Evolutionary conservation across 192 early-diverging fungal genomes (phyloP), one percentile per base, ranked within the genome.

Genomic region (Coemansia sp.): DNA sequence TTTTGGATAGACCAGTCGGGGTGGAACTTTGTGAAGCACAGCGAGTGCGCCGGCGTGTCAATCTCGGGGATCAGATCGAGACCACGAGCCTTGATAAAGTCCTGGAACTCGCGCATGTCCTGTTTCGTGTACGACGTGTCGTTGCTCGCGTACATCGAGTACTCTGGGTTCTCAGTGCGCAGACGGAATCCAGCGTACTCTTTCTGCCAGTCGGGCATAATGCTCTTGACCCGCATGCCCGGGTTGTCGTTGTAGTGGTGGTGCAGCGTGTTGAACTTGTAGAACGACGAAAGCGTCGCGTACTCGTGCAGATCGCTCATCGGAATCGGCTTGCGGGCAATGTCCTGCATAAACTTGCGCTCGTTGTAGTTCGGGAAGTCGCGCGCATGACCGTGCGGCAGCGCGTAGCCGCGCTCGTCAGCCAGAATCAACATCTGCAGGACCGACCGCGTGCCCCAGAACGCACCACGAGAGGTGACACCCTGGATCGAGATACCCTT

Each of bases 261-360:
- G 34, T 81, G 79, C 47, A 73, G 65, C 17, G 79, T 81, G 67
- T 81, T 81, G 50, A 69, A 71, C 74, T 81, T 81, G 66, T 70
- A 81, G 70, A 74, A 81, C 42, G 73, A 74, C 52, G 74, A 72
- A 17, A 81, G 57, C 24, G 64, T 63, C 3, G 58, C 66, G 21
- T 81, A 81, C 58, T 81, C 79, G 51, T 66, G 67, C 38, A 81
- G 63, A 38, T 76, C 73, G 15, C 69, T 72, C 31, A 76, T 44
- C 23, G 79, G 79, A 34, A 81, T 67, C 2, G 71, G 74, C 65
- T 81, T 81, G 52, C 79, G 69, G 10, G 73, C 79, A 56, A 76
- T 76, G 42, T 81, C 79, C 23, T 76, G 68, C 61, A 81, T 66
- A 25, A 75, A 68, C 61, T 72, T 71, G 61, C 79, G 65, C 57